Evolutionary conservation across 768 basidiomycete species (phyloP).

Genomic region (Serendipita sp.): DNA sequence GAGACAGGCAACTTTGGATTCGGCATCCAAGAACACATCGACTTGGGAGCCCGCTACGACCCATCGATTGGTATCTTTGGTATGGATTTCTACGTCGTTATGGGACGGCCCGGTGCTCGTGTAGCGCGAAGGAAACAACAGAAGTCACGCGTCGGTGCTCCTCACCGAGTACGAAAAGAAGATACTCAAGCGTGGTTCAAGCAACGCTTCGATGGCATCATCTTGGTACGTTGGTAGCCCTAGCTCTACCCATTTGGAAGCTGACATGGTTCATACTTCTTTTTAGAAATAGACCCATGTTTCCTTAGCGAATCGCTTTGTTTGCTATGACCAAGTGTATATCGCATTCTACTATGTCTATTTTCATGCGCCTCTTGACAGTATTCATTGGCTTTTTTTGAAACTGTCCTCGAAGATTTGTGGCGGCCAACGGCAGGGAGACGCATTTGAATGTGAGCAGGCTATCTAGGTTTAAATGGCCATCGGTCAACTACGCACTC

Average conservation of each 20-base stretch:
- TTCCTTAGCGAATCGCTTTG: too few species aligned
- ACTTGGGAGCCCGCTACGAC: conserved; percentile 96
- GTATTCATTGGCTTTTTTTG: background rate
- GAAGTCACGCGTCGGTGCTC: conserved; percentile 71
- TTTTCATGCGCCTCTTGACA: too few species aligned
- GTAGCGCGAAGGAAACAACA: conserved; percentile 83
- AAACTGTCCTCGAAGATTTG: background rate
- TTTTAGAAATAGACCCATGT: background rate
- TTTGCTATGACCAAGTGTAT: too few species aligned
- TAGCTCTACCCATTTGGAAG: background rate
- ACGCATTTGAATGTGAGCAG: too few species aligned
- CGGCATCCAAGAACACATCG: conserved; percentile 98
- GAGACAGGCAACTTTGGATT: conserved; percentile 99
- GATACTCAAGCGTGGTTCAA: conserved; percentile 99
- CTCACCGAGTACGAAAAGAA: conserved; percentile 87
- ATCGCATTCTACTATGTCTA: too few species aligned
- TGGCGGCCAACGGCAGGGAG: background rate
- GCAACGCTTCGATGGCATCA: conserved; percentile 96
- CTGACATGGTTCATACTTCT: background rate
- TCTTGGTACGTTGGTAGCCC: conserved; percentile 47
- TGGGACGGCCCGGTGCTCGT: conserved; percentile 89
- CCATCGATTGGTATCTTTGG: conserved; percentile 98
- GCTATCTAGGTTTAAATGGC: too few species aligned
- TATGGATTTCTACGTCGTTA: conserved; percentile 98
- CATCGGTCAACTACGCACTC: too few species aligned